Percentiles rank a stretch among this genome's conserved stretches.
These are phyloP conservation scores for Dalbergia cochinchinensis DNA, from an alignment of 306 rosid species.

Conservation along the genomic window DNA sequence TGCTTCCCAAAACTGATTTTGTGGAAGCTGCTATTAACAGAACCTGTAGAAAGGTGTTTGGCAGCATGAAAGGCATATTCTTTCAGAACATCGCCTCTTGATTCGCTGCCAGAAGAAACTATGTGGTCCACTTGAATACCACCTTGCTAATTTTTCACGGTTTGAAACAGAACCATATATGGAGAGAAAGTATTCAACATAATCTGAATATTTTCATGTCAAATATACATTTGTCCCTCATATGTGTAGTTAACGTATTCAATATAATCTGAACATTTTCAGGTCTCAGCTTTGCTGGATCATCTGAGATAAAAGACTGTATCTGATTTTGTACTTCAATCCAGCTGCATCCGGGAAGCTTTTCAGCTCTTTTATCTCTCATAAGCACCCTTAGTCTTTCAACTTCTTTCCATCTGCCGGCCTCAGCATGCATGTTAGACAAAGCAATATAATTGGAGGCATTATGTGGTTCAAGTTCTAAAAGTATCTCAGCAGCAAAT, in stretches of 20 bases:
- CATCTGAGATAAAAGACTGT: conserved; percentile 64
- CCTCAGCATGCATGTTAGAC: conserved; percentile 85
- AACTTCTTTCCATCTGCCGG: conserved; percentile 77
- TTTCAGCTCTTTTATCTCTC: conserved; percentile 64
- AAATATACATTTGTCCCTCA: conserved; percentile 50
- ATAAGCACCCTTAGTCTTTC: conserved; percentile 70
- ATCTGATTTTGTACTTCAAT: conserved; percentile 68
- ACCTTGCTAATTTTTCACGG: conserved; percentile 57
- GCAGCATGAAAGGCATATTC: conserved; percentile 36
- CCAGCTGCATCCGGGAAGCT: conserved; percentile 88
- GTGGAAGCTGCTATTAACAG: too few relatives aligned
- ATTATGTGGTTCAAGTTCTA: conserved; percentile 73
- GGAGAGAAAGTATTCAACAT: too few relatives aligned
- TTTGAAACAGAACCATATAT: conserved; percentile 48
- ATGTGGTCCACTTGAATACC: conserved; percentile 62
- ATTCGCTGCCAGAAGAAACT: conserved; percentile 51
- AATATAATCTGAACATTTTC: conserved; percentile 53
- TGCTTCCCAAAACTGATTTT: conserved; percentile 47
- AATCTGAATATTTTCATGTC: background rate
- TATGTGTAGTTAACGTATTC: conserved; percentile 59
- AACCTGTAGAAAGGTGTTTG: too few relatives aligned
- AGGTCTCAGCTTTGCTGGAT: conserved; percentile 54
- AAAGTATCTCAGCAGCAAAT: conserved; percentile 65
- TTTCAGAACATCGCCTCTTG: background rate
- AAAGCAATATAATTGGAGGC: conserved; percentile 77